Evolutionary conservation across 2,329 filamentous ascomycete genomes (phyloP), one percentile per base, ranked within the genome.

Genomic region (Hymenoscyphus fructigenus): DNA sequence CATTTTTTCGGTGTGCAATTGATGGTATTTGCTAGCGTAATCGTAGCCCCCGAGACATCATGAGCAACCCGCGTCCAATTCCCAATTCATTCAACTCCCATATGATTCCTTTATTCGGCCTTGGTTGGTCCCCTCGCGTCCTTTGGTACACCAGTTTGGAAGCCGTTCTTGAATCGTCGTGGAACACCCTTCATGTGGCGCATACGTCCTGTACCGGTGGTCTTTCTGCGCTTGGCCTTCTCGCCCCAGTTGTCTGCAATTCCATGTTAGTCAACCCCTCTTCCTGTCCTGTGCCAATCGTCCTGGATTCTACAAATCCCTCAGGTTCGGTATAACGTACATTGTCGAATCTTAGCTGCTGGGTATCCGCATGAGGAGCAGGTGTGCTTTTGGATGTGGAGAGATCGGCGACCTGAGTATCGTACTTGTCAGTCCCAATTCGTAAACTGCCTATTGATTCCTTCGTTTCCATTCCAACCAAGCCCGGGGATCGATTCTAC

Each of bases 171-270:
- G 89, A 97, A 97, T 84, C 88, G 88, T 82, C 95, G 90, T 79
- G 93, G 85, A 80, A 99, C 89, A 78, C 86, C 87, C 88, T 96
- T 96, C 81, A 99, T 88, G 85, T 93, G 92, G 80, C 92, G 89
- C 90, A 93, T 95, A 83, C 95, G 92, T 82, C 95, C 95, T 79
- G 92, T 94, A 78, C 95, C 95, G 80, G 91, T 94, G 79, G 94
- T 97, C 93, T 97, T 98, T 91, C 95, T 96, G 83, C 95, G 88
- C 92, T 98, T 98, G 78, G 93, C 94, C 91, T 99, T 99, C 89
- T 98, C 94, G 82, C 91, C 88, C 95, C 95, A 99, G 91, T 99
- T 97, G 90, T 90, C 94, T 98, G 79, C 80, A 86, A 86, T 76
- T 85, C 81, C 76, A 85, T 86, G 76, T 86, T 86, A 77, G 89